A percentile compares a stretch with the other conserved stretches of the same genome.
Evolutionary conservation across 176 grass and related monocot genomes (phyloP).

Genomic region (maize (Zea mays)): Zm-B73-REFERENCE-NAM-5.0 NC_050097.1:236033001-236033500

Average conservation of each 20-base stretch:
- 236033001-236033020: not conserved
- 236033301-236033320: not conserved
- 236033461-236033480: not conserved
- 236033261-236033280: not conserved
- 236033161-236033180: slow-evolving; percentile 11
- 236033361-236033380: not conserved
- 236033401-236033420: not conserved
- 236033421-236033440: not conserved
- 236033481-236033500: not conserved
- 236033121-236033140: not conserved
- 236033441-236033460: not conserved
- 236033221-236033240: not conserved
- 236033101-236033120: not conserved
- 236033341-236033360: not conserved
- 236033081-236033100: not conserved
- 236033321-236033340: not conserved
- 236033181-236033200: not conserved
- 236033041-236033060: not conserved
- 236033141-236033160: not conserved
- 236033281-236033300: not conserved
- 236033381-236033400: not conserved
- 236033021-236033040: not conserved
- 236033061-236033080: not conserved
- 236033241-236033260: not conserved
- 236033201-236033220: not conserved